Evolutionary conservation across 2,329 filamentous ascomycete species (phyloP), one percentile per base, ranked within the genome.

Genomic region (Aspergillus carbonarius): DNA sequence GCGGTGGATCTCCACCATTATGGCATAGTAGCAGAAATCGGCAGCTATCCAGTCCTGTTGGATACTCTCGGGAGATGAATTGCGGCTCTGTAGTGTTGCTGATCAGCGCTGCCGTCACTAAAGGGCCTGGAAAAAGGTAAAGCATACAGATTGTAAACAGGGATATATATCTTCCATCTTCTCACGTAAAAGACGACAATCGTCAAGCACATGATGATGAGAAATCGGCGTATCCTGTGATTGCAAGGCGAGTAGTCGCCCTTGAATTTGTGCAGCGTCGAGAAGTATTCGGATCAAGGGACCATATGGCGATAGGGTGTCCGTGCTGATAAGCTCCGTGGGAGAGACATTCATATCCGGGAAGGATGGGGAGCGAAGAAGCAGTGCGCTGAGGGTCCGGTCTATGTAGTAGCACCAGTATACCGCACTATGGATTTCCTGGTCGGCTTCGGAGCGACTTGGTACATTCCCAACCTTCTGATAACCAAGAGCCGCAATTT

Each of bases 331-430:
- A 1, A 60, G 46, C 5, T 60, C 54, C 4, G 52, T 61, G 1
- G 59, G 59, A 13, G 62, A 52, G 2, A 61, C 27, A 6, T 34
- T 20, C 1, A 60, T 44, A 8, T 59, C 52, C 1, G 59, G 60
- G 12, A 71, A 48, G 1, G 70, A 67, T 5, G 65, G 42, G 15
- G 63, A 62, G 17, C 64, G 66, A 32, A 51, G 34, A 12, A 71
- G 58, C 32, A 72, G 66, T 13, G 66, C 51, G 54, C 70, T 68
- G 13, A 71, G 58, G 1, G 65, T 69, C 25, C 64, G 46, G 53
- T 72, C 69, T 5, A 70, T 58, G 32, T 68, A 70, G 42, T 66
- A 71, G 48, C 68, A 72, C 66, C 68, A 72, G 15, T 58, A 66
- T 18, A 72, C 50, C 18, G 50, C 63, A 32, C 55, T 63, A 13